Evolutionary conservation across 139 green algal species (phyloP), one percentile per base, ranked within the genome.

Genomic region (Chlorella sp.): DNA sequence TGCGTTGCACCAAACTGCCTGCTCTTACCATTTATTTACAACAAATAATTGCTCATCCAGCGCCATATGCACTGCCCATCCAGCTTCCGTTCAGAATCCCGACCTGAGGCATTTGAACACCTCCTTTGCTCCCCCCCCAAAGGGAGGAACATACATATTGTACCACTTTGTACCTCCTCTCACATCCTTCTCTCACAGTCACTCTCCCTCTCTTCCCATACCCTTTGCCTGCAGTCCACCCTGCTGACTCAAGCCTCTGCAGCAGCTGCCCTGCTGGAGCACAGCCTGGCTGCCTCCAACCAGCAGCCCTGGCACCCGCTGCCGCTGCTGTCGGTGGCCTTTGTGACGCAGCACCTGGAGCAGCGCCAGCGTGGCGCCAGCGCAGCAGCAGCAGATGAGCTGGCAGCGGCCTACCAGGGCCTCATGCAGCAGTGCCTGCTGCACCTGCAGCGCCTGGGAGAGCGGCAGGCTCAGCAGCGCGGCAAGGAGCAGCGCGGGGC

Each of bases 331-430:
- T 90, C 90, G 4, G 92, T 95, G n/a, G 89, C 91, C 18, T 95
- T 96, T 75, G 91, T 92, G 26, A 92, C 90, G 7, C 80, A 86
- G 22, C 93, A 95, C 80, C 91, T 96, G 79, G 89, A 93, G 91
- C 91, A 92, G 78, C 39, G 89, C 40, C 32, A 2, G 32, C 76
- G 40, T 39, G 42, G 28, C 15, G 84, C 84, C 64, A 81, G 24
- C 4, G 84, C 84, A 32, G 64, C 84, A 12, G 32, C 66, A 32
- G 84, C 84, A 24, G 84, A 80, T 9, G 14, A 68, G 64, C 83
- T 88, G 39, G 64, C 61, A 2, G 66, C 36, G 0, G 83, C 83
- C 0, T 81, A 81, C 64, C 83, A 80, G 64, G 37, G 30, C n/a
- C 90, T 96, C 40, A 94, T 96, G 93, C 64, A 73, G 34, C 80